Evolutionary conservation across 2,329 filamentous ascomycete genomes (phyloP).

Genomic region (Diplocarpon rosae): DNA sequence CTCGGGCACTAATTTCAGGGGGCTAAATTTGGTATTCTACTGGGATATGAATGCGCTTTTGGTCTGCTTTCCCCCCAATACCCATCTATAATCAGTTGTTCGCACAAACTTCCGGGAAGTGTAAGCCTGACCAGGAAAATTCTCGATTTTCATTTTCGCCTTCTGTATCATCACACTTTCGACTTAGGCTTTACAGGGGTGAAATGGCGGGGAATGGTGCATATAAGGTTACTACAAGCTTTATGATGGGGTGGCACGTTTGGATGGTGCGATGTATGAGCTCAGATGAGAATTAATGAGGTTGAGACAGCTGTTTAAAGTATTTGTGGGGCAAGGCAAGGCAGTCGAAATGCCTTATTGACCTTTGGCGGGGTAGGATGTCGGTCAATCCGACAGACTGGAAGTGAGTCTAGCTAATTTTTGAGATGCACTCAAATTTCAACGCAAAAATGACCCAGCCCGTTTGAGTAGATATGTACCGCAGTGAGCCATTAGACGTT

Average conservation of each 20-base stretch:
- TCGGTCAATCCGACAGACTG: no score
- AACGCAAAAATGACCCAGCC: no score
- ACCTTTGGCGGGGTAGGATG: neutral
- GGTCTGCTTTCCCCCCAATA: constrained; percentile 15
- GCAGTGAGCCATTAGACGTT: no score
- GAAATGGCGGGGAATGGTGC: constrained; percentile 4
- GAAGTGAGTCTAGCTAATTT: no score
- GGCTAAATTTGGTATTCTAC: neutral
- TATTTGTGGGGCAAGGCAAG: neutral
- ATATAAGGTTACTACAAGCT: constrained; percentile 19
- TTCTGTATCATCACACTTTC: constrained; percentile 4
- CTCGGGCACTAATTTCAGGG: neutral
- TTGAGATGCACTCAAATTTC: no score
- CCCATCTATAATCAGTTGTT: constrained; percentile 14
- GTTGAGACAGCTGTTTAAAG: neutral
- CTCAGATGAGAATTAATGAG: constrained; percentile 1
- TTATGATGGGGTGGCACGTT: constrained; percentile 9
- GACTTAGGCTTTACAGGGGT: neutral
- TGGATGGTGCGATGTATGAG: constrained; percentile 4
- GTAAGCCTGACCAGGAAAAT: neutral
- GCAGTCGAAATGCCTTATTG: neutral
- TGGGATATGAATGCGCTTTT: constrained; percentile 1
- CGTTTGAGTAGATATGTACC: no score
- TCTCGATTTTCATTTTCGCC: constrained; percentile 7
- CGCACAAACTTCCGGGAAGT: constrained; percentile 1